Conservation (phyloP, 441 rosid genomes). For the Aleurites moluccanus region DNA sequence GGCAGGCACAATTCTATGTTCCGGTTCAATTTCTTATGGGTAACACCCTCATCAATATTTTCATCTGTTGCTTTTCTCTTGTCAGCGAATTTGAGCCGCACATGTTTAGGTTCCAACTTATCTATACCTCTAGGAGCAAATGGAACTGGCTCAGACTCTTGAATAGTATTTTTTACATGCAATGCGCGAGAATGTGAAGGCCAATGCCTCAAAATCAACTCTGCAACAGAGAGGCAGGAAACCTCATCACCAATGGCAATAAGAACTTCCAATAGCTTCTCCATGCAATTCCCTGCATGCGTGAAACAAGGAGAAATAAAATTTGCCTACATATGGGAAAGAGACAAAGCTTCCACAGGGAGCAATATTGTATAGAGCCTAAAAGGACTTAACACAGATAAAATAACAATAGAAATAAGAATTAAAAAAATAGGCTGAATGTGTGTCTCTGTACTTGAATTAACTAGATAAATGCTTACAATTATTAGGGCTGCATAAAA, state of each 20-base stretch:
- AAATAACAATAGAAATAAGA: not conserved
- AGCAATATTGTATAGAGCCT: slow-evolving; percentile 11
- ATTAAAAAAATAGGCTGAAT: slow-evolving; percentile 1
- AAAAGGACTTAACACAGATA: slow-evolving; percentile 6
- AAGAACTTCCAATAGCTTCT: slow-evolving; percentile 97
- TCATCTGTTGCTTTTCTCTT: slow-evolving; percentile 76
- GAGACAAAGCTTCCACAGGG: slow-evolving; percentile 3
- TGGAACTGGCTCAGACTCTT: slow-evolving; percentile 74
- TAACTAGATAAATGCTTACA: slow-evolving; percentile 51
- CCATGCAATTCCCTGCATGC: slow-evolving; percentile 97
- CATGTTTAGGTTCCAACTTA: slow-evolving; percentile 86
- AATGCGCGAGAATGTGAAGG: slow-evolving; percentile 98
- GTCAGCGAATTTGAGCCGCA: slow-evolving; percentile 81
- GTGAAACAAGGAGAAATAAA: slow-evolving; percentile 18
- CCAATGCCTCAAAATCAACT: slow-evolving; percentile 96
- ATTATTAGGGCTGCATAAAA: slow-evolving; percentile 97
- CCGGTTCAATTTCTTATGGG: slow-evolving; percentile 58
- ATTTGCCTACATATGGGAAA: not conserved
- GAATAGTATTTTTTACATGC: slow-evolving; percentile 76
- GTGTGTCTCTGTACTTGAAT: not conserved
- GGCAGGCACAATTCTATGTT: slow-evolving; percentile 53
- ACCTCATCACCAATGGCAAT: slow-evolving; percentile 99
- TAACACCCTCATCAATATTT: slow-evolving; percentile 45
- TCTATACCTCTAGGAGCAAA: slow-evolving; percentile 97
- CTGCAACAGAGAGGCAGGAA: slow-evolving; percentile 92